Percentiles rank a stretch among this genome's conserved stretches.
These are phyloP conservation scores for Tulasnella sp. DNA, from an alignment of 768 basidiomycete genomes.

Conservation along the genomic window DNA sequence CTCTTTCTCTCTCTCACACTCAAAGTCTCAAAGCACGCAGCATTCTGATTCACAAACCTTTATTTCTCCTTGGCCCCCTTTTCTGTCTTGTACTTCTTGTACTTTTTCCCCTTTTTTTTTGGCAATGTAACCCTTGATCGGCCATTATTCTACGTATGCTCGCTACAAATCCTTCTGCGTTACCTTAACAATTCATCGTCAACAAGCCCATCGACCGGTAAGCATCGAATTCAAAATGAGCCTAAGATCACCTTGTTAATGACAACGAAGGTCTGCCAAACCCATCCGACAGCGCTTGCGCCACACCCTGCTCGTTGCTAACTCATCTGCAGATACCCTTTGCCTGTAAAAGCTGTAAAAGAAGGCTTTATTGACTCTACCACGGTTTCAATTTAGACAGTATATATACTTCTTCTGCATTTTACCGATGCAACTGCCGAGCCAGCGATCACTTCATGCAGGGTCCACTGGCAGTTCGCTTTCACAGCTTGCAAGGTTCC, in stretches of 20 bases:
- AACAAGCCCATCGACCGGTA: too few relatives aligned
- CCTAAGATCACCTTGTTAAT: not conserved
- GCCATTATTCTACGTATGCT: not conserved
- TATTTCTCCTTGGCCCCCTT: not conserved
- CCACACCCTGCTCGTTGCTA: not conserved
- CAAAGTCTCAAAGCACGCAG: not conserved
- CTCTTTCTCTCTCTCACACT: too few relatives aligned
- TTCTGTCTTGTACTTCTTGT: not conserved
- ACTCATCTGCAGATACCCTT: not conserved
- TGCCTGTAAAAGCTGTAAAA: too few relatives aligned
- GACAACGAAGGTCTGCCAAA: not conserved
- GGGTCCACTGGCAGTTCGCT: too few relatives aligned
- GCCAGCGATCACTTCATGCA: too few relatives aligned
- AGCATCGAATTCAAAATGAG: too few relatives aligned
- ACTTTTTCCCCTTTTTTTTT: too few relatives aligned
- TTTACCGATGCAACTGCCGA: not conserved
- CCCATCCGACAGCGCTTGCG: not conserved
- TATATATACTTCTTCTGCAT: not conserved
- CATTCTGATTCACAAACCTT: not conserved
- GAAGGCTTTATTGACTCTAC: not conserved
- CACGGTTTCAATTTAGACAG: too few relatives aligned
- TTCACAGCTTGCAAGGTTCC: too few relatives aligned
- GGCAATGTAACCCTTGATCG: too few relatives aligned
- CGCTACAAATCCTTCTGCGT: not conserved
- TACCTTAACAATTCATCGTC: not conserved